A percentile compares a stretch with the other conserved stretches of the same genome.
Conservation (phyloP, 345 rosid genomes). For the Trapa bicornis region DNA sequence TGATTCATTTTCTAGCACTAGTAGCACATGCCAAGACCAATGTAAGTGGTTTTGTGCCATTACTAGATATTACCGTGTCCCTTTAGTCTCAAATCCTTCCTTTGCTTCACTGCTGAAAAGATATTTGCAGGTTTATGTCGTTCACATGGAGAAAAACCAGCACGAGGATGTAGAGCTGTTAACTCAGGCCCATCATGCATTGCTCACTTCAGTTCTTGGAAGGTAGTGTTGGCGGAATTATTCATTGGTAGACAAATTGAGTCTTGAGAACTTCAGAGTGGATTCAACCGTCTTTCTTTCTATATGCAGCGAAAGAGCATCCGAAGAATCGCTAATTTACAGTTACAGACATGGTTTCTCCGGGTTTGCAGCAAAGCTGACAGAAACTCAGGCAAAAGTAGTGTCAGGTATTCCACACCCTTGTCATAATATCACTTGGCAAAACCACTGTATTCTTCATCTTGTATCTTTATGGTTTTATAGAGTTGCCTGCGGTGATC, state of each 20-base stretch:
- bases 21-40: background rate
- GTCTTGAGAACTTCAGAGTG: background rate
- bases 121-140: background rate
- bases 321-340: conserved; percentile 42
- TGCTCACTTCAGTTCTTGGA: conserved; percentile 3
- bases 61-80: background rate
- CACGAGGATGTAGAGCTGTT: background rate
- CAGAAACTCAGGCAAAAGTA: conserved; percentile 34
- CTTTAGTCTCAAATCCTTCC: background rate
- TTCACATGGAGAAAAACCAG: conserved; percentile 3
- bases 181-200: conserved; percentile 3
- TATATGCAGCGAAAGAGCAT: conserved; percentile 34
- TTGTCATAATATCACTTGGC: background rate
- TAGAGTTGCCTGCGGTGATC: conserved; percentile 47
- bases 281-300: background rate
- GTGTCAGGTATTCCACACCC: background rate
- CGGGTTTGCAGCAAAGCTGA: conserved; percentile 57
- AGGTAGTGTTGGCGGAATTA: background rate
- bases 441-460: background rate
- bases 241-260: background rate
- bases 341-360: conserved; percentile 62
- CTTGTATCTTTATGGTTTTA: background rate
- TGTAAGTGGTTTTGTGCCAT: background rate
- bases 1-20: background rate
- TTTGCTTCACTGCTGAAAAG: background rate